Percentiles rank a stretch among this genome's conserved stretches.
Conservation (phyloP, 495 filamentous ascomycete species). For the Trichocladium uniseriatum region DNA sequence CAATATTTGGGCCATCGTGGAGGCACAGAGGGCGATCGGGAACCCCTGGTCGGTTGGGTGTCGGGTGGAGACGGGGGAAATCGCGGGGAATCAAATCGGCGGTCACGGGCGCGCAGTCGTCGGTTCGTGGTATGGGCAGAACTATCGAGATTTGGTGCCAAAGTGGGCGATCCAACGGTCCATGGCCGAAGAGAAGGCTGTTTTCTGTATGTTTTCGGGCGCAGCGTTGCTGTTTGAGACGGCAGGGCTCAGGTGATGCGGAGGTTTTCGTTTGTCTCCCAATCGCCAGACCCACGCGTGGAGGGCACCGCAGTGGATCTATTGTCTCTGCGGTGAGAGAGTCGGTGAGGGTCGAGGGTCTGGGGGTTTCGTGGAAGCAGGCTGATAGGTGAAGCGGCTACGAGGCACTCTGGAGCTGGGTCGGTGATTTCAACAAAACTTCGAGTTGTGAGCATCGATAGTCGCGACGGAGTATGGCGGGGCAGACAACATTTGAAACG, state of each 20-base stretch:
- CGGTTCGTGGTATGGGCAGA: neutral
- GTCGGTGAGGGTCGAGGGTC: neutral
- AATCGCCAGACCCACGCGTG: conserved; percentile 2
- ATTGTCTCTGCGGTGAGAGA: neutral
- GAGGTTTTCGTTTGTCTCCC: conserved; percentile 5
- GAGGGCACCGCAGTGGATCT: conserved; percentile 5
- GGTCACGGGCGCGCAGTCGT: neutral
- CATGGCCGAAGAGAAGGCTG: neutral
- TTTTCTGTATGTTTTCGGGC: neutral
- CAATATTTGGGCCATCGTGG: conserved; percentile 65
- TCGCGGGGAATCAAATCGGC: conserved; percentile 9
- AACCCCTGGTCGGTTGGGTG: conserved; percentile 1
- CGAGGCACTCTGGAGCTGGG: too few relatives aligned
- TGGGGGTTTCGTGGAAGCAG: neutral
- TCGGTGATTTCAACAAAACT: too few relatives aligned
- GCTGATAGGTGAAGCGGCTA: neutral
- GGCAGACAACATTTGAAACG: neutral
- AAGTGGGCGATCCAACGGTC: neutral
- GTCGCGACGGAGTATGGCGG: neutral
- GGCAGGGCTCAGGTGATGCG: neutral
- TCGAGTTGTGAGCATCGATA: too few relatives aligned
- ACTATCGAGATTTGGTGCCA: neutral
- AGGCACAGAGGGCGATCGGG: neutral
- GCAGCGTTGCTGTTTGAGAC: neutral
- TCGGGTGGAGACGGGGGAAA: conserved; percentile 7